These are phyloP conservation scores for Elaeagnus macrophylla DNA, from an alignment of 306 rosid species.

Conservation along the genomic window DNA sequence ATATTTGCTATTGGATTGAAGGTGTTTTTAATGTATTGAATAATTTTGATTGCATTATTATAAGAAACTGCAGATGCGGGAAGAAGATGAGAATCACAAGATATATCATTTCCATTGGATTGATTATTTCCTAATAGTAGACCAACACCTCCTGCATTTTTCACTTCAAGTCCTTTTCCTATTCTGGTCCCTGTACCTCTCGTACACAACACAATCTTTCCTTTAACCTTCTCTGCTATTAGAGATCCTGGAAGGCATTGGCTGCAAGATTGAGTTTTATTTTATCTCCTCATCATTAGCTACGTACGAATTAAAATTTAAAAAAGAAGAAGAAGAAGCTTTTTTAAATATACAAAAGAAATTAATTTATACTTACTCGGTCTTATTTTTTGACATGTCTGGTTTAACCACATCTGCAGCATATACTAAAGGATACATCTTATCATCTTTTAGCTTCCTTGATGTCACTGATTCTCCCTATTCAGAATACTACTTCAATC, in stretches of 20 bases:
- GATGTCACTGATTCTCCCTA: slow-evolving; percentile 84
- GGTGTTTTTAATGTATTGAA: slow-evolving; percentile 40
- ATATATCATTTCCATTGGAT: slow-evolving; percentile 36
- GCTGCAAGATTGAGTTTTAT: slow-evolving; percentile 29
- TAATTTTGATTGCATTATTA: slow-evolving; percentile 34
- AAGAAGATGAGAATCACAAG: slow-evolving; percentile 57
- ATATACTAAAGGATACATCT: slow-evolving; percentile 44
- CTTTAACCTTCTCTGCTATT: slow-evolving; percentile 42
- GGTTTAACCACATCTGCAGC: slow-evolving; percentile 44
- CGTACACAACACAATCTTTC: slow-evolving; percentile 71
- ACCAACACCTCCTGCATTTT: slow-evolving; percentile 66
- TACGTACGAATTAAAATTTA: background rate
- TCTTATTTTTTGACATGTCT: slow-evolving; percentile 16
- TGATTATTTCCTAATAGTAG: slow-evolving; percentile 47
- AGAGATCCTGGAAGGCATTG: slow-evolving; percentile 59
- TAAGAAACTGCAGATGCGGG: slow-evolving; percentile 55
- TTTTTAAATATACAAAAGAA: background rate
- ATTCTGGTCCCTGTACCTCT: slow-evolving; percentile 58
- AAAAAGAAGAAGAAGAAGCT: background rate
- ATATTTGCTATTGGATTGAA: slow-evolving; percentile 47
- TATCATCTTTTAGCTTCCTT: slow-evolving; percentile 25
- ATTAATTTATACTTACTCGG: slow-evolving; percentile 31
- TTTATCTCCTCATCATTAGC: background rate
- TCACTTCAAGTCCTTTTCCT: slow-evolving; percentile 60
- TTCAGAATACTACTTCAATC: background rate